Conservation (phyloP, 768 basidiomycete genomes). For the Sporobolomyces pararoseus region DNA sequence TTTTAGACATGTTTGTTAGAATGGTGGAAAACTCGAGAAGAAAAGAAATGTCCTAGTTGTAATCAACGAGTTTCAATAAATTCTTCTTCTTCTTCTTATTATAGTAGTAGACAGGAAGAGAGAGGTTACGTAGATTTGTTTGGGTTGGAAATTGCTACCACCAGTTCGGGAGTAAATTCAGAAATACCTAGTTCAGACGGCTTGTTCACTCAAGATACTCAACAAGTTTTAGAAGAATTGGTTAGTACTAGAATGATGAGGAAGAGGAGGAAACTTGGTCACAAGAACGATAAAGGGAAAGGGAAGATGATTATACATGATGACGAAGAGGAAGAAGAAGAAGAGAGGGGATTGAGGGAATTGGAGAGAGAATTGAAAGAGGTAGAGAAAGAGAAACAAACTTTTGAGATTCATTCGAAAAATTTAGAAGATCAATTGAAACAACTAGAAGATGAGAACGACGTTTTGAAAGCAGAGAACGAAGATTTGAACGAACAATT, state of each 20-base stretch:
- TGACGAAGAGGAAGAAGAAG: slow-evolving; percentile 7
- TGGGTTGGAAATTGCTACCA: background rate
- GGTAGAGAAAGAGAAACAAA: background rate
- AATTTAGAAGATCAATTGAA: background rate
- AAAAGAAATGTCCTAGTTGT: background rate
- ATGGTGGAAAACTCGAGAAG: background rate
- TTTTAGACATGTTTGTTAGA: background rate
- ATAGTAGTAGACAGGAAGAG: too few relatives aligned
- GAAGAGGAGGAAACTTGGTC: too few relatives aligned
- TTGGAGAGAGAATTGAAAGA: background rate
- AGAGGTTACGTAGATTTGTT: background rate
- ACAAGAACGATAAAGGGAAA: background rate
- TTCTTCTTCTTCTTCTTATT: too few relatives aligned
- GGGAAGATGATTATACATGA: slow-evolving; percentile 5
- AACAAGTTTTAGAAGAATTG: background rate
- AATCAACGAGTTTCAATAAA: too few relatives aligned
- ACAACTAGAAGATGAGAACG: background rate
- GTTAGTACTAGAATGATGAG: too few relatives aligned
- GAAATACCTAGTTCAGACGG: background rate
- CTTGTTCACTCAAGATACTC: background rate
- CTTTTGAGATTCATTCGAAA: too few relatives aligned
- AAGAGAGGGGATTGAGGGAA: background rate
- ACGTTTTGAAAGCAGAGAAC: background rate
- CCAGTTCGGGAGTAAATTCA: background rate
- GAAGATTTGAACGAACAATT: background rate